Evolutionary conservation across 768 basidiomycete species (phyloP).

Genomic region (Tubosaeta sp.): DNA sequence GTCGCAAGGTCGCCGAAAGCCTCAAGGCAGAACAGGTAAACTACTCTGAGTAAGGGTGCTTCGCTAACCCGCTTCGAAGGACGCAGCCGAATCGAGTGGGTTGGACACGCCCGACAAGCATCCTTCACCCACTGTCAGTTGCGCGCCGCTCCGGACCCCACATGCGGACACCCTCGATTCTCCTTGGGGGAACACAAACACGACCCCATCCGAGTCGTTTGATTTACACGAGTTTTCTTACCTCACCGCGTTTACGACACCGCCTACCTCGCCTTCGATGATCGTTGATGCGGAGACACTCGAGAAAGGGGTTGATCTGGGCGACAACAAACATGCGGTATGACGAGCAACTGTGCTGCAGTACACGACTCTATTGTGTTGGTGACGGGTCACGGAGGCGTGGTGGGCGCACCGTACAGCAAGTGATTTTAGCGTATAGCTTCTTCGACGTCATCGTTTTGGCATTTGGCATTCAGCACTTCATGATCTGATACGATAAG

Average conservation of each 20-base stretch:
- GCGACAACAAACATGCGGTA: constrained; percentile 11
- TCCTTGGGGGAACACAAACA: constrained; percentile 8
- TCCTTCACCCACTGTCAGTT: constrained; percentile 7
- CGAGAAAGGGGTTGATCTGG: constrained; percentile 6
- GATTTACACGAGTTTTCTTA: constrained; percentile 31
- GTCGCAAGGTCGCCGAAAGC: constrained; percentile 12
- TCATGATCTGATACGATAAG: constrained; percentile 26
- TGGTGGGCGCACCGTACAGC: background rate
- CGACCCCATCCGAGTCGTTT: constrained; percentile 12
- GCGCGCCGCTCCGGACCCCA: constrained; percentile 6
- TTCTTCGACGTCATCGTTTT: constrained; percentile 10
- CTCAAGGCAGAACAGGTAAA: constrained; percentile 17
- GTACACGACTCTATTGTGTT: constrained; percentile 6
- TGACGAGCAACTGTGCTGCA: constrained; percentile 4
- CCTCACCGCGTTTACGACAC: constrained; percentile 29
- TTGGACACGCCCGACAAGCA: background rate
- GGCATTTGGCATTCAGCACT: constrained; percentile 9
- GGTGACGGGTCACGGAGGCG: constrained; percentile 8
- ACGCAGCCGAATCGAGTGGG: background rate
- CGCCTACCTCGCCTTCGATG: constrained; percentile 24
- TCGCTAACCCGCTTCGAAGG: constrained; percentile 8
- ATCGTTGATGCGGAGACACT: constrained; percentile 6
- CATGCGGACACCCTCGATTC: constrained; percentile 6
- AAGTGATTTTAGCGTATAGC: constrained; percentile 12
- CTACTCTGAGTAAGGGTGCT: background rate